Conservation (phyloP, 768 basidiomycete genomes). For the Vararia minispora region DNA sequence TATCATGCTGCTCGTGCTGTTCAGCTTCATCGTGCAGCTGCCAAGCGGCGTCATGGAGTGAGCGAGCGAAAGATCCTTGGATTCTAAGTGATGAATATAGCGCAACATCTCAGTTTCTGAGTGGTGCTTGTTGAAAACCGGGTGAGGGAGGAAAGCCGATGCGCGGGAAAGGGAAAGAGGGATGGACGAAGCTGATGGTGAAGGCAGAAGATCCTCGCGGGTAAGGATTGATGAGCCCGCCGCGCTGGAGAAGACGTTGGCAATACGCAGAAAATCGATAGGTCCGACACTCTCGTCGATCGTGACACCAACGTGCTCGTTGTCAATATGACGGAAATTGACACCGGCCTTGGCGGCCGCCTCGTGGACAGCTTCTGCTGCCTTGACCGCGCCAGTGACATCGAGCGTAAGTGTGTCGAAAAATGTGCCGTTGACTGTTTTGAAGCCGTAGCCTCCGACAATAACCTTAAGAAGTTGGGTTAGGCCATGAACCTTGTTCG, state of each 20-base stretch:
- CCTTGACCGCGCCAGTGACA: conserved; percentile 46
- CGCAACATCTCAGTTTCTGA: conserved; percentile 99
- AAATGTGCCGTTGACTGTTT: conserved; percentile 57
- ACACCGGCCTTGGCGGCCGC: conserved; percentile 54
- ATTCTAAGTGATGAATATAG: conserved; percentile 87
- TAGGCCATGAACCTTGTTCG: conserved; percentile 81
- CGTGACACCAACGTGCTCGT: conserved; percentile 71
- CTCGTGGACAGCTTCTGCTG: conserved; percentile 54
- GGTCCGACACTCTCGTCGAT: conserved; percentile 85
- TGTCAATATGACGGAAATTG: conserved; percentile 76
- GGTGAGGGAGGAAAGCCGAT: conserved; percentile 68
- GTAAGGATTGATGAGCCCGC: conserved; percentile 38
- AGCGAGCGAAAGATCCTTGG: conserved; percentile 89
- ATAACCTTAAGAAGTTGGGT: conserved; percentile 64
- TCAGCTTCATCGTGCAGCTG: conserved; percentile 97
- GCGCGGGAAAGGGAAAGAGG: conserved; percentile 47
- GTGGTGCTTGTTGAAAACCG: conserved; percentile 94
- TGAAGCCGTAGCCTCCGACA: conserved; percentile 67
- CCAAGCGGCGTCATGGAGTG: conserved; percentile 96
- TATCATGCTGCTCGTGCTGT: conserved; percentile 96
- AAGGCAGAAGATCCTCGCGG: conserved; percentile 28
- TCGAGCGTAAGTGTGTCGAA: conserved; percentile 89
- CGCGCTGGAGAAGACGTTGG: conserved; percentile 72
- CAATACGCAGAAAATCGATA: conserved; percentile 60
- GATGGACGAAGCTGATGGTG: conserved; percentile 35